These are phyloP conservation scores for Candida odintsovae DNA, from an alignment of 805 yeast species.

Conservation along the genomic window DNA sequence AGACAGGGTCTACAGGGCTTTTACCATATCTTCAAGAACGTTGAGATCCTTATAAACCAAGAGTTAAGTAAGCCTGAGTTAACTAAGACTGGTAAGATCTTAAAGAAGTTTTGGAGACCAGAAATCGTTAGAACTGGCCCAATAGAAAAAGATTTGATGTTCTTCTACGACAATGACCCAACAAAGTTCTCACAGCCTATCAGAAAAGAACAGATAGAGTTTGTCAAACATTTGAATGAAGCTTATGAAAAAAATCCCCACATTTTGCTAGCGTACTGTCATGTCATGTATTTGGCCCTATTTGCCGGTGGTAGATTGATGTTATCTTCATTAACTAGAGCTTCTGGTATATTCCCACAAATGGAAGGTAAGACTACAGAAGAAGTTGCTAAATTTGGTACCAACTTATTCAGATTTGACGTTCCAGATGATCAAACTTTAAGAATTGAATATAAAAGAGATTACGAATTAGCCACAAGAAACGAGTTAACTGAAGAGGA, in stretches of 20 bases:
- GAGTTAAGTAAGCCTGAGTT: constrained; percentile 35
- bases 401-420: constrained; percentile 68
- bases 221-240: constrained; percentile 51
- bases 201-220: constrained; percentile 55
- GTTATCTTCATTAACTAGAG: constrained; percentile 58
- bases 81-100: constrained; percentile 32
- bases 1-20: constrained; percentile 76
- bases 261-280: constrained; percentile 72
- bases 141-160: constrained; percentile 56
- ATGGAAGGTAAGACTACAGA: constrained; percentile 59
- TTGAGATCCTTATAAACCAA: constrained; percentile 45
- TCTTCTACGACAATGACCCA: constrained; percentile 52
- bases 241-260: constrained; percentile 60
- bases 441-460: constrained; percentile 63
- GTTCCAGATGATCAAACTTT: constrained; percentile 61
- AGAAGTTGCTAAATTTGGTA: constrained; percentile 56
- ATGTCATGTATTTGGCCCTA: constrained; percentile 76
- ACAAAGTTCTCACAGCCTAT: constrained; percentile 54
- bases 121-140: constrained; percentile 53
- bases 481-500: constrained; percentile 62
- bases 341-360: constrained; percentile 72
- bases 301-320: constrained; percentile 82
- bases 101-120: constrained; percentile 61
- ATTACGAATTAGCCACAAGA: constrained; percentile 74
- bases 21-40: constrained; percentile 62